These are phyloP conservation scores for Ormosia emarginata DNA, from an alignment of 306 rosid genomes.

Conservation along the genomic window DNA sequence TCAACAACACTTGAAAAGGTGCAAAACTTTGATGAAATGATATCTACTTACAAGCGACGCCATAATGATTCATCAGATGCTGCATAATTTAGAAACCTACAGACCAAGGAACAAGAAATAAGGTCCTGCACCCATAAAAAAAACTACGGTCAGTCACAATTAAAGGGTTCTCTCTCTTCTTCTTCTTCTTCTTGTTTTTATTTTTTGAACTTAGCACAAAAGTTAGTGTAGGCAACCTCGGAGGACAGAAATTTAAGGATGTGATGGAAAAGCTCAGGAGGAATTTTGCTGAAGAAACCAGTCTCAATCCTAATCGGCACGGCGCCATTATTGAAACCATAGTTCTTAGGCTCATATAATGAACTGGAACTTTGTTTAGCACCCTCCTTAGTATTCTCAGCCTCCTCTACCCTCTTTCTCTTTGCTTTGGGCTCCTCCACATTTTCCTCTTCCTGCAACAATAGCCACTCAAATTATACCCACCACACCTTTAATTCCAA, in stretches of 20 bases:
- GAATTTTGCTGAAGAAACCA: slow-evolving; percentile 68
- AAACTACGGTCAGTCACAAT: slow-evolving; percentile 9
- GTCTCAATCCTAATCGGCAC: slow-evolving; percentile 54
- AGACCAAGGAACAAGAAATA: slow-evolving; percentile 71
- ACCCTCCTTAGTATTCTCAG: slow-evolving; percentile 9
- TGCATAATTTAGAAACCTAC: slow-evolving; percentile 68
- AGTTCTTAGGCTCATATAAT: slow-evolving; percentile 19
- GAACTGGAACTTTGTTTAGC: slow-evolving; percentile 1
- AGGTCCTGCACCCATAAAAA: slow-evolving; percentile 63
- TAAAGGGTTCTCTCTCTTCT: not conserved
- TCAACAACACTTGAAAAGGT: not conserved
- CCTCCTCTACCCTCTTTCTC: slow-evolving; percentile 41
- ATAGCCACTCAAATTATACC: slow-evolving; percentile 6
- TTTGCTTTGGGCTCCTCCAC: slow-evolving; percentile 52
- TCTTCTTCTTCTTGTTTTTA: not conserved
- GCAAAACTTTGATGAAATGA: not conserved
- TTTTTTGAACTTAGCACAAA: not conserved
- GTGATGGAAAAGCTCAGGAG: slow-evolving; percentile 75
- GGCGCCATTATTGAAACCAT: slow-evolving; percentile 11
- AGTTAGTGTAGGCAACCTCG: slow-evolving; percentile 39
- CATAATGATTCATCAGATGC: slow-evolving; percentile 95
- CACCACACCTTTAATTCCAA: not conserved
- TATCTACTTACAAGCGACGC: slow-evolving; percentile 84
- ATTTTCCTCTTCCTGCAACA: slow-evolving; percentile 54
- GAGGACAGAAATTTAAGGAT: slow-evolving; percentile 91